Conservation (phyloP, 2,329 filamentous ascomycete genomes). For the Lecanicillium sp. region DNA sequence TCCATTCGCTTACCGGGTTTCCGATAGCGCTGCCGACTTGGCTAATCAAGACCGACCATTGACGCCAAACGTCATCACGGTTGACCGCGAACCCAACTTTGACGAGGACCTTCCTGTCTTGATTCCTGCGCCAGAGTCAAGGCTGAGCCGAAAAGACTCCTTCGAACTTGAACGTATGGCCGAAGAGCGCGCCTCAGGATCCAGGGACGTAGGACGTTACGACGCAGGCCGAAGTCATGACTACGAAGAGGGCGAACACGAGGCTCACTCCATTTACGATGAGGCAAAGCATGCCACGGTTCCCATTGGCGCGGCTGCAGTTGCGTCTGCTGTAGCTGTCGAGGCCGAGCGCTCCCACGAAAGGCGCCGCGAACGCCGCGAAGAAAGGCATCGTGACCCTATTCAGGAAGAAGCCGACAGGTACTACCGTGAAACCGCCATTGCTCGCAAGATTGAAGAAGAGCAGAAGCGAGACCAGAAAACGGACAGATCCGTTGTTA, state of each 20-base stretch:
- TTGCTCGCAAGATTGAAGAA: constrained; percentile 44
- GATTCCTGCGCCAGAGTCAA: constrained; percentile 19
- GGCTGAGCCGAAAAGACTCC: constrained; percentile 41
- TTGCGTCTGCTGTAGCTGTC: constrained; percentile 37
- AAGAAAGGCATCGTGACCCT: constrained; percentile 29
- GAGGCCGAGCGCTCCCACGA: constrained; percentile 29
- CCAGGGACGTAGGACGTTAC: constrained; percentile 14
- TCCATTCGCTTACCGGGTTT: constrained; percentile 51
- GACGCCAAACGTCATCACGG: constrained; percentile 43
- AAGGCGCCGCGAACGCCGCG: constrained; percentile 21
- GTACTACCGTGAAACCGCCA: constrained; percentile 46
- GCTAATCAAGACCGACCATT: constrained; percentile 33
- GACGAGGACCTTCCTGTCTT: constrained; percentile 25
- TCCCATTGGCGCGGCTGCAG: constrained; percentile 37
- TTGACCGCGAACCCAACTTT: constrained; percentile 46
- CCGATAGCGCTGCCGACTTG: constrained; percentile 36
- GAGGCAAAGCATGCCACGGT: constrained; percentile 39
- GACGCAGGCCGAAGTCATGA: constrained; percentile 16
- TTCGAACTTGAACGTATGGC: constrained; percentile 34
- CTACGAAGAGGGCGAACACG: constrained; percentile 30
- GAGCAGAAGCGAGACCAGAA: constrained; percentile 45
- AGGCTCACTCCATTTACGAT: constrained; percentile 35
- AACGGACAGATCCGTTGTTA: constrained; percentile 44
- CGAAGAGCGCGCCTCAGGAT: constrained; percentile 17
- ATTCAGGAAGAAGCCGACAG: constrained; percentile 50